Evolutionary conservation across 1,139 yeast species (phyloP).

Genomic region (Yamadazyma spencermartinsiae): DNA sequence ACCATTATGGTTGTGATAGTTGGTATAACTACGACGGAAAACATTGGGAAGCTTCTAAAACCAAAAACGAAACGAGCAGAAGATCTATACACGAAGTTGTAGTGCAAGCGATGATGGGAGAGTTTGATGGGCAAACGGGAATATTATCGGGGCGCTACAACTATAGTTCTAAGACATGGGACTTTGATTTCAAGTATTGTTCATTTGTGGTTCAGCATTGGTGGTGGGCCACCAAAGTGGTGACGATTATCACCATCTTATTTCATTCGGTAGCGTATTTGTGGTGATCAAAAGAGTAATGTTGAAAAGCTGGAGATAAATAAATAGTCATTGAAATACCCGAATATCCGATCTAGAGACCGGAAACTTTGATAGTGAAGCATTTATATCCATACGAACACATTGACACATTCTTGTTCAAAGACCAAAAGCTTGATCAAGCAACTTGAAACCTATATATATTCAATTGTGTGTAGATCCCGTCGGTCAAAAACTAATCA

Average conservation of each 20-base stretch:
- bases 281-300: conserved; percentile 1
- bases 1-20: conserved; percentile 89
- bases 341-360: too few species aligned
- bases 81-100: conserved; percentile 70
- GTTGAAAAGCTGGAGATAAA: not conserved
- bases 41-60: conserved; percentile 63
- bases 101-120: conserved; percentile 95
- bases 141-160: conserved; percentile 69
- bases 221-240: conserved; percentile 88
- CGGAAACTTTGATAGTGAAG: too few species aligned
- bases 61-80: conserved; percentile 22
- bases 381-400: too few species aligned
- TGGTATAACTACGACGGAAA: conserved; percentile 46
- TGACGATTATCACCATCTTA: conserved; percentile 46
- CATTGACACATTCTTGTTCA: too few species aligned
- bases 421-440: too few species aligned
- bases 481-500: too few species aligned
- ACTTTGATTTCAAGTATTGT: conserved; percentile 71
- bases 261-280: conserved; percentile 30
- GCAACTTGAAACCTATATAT: too few species aligned
- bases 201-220: conserved; percentile 86
- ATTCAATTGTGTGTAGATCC: too few species aligned
- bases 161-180: conserved; percentile 45
- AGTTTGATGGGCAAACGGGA: conserved; percentile 87
- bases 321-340: too few species aligned